Evolutionary conservation across 345 rosid species (phyloP).

Genomic region (Luvunga scandens): DNA sequence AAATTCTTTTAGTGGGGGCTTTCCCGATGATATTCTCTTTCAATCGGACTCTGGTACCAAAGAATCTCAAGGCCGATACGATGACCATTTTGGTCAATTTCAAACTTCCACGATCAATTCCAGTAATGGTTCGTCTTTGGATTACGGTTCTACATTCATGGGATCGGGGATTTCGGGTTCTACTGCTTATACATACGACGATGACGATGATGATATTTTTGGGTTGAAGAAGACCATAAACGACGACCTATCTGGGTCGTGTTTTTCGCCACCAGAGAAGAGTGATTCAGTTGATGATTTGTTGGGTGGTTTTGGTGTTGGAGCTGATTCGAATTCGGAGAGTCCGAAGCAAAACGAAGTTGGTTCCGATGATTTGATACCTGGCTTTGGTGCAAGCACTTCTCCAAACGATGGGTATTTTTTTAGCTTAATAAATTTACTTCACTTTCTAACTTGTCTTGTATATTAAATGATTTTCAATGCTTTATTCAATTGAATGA

Average conservation of each 20-base stretch:
- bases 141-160: conserved; percentile 50
- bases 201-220: conserved; percentile 57
- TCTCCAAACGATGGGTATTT: conserved; percentile 45
- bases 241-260: conserved; percentile 47
- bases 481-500: background rate
- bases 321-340: conserved; percentile 26
- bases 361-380: conserved; percentile 64
- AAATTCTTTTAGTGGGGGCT: conserved; percentile 31
- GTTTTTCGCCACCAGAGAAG: conserved; percentile 40
- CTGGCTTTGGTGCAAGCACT: conserved; percentile 64
- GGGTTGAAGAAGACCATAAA: conserved; percentile 28
- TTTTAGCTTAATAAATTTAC: background rate
- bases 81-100: conserved; percentile 49
- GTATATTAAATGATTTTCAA: background rate
- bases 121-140: conserved; percentile 37
- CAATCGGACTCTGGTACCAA: conserved; percentile 26
- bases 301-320: conserved; percentile 51
- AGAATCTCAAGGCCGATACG: conserved; percentile 28
- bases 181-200: conserved; percentile 29
- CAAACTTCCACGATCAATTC: conserved; percentile 26
- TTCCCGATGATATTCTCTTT: conserved; percentile 29
- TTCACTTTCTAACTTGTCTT: conserved; percentile 9
- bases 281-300: conserved; percentile 46
- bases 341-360: conserved; percentile 24
- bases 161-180: conserved; percentile 26